These are phyloP conservation scores for Tripterygium wilfordii DNA, from an alignment of 177 flowering plant genomes.

Conservation along the genomic window DNA sequence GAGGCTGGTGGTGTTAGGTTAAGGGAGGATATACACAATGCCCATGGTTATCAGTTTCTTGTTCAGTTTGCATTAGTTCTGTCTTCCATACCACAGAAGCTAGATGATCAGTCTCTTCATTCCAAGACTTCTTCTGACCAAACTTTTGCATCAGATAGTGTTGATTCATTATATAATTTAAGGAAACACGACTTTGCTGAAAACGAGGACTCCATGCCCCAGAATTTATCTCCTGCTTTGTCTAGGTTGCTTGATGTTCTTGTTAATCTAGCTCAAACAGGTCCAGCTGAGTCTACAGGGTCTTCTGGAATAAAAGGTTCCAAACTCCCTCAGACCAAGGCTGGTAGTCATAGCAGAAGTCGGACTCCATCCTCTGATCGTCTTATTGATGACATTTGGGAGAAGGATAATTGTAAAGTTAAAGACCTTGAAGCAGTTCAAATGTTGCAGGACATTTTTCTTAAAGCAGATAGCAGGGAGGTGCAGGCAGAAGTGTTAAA, in stretches of 20 bases:
- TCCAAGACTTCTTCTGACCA: slow-evolving; percentile 25
- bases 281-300: slow-evolving; percentile 49
- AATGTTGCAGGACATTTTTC: slow-evolving; percentile 93
- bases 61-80: slow-evolving; percentile 86
- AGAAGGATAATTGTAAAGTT: slow-evolving; percentile 65
- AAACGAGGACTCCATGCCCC: slow-evolving; percentile 28
- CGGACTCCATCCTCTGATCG: slow-evolving; percentile 59
- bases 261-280: slow-evolving; percentile 84
- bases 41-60: slow-evolving; percentile 97
- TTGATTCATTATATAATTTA: slow-evolving; percentile 16
- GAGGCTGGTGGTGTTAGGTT: slow-evolving; percentile 92
- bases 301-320: slow-evolving; percentile 40
- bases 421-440: slow-evolving; percentile 97
- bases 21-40: slow-evolving; percentile 96
- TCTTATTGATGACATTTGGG: slow-evolving; percentile 67
- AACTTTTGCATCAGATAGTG: slow-evolving; percentile 26
- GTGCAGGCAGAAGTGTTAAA: slow-evolving; percentile 92
- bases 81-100: slow-evolving; percentile 47
- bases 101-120: slow-evolving; percentile 25
- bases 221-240: slow-evolving; percentile 63
- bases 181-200: slow-evolving; percentile 18
- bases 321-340: slow-evolving; percentile 39
- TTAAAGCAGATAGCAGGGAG: slow-evolving; percentile 77
- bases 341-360: slow-evolving; percentile 50
- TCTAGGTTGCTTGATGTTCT: slow-evolving; percentile 94